phyloP scores from a whole-genome alignment of 2,329 filamentous ascomycete genomes.

The Neocatenulostroma microsporum region DNA sequence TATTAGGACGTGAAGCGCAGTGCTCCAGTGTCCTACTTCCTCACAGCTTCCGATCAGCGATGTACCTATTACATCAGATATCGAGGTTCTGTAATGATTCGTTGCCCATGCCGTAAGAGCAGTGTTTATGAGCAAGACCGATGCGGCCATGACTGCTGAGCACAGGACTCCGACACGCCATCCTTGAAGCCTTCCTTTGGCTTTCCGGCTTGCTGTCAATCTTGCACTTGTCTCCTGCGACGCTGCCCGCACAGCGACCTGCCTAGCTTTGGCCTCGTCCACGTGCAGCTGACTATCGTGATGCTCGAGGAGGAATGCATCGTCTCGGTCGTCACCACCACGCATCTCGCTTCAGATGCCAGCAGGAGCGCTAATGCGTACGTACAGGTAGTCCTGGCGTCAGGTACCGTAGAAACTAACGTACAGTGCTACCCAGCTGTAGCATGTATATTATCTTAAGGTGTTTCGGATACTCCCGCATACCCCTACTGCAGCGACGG shows the following conservation, averaged over 20 bases:
- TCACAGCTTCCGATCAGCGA: background rate
- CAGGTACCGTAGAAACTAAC: background rate
- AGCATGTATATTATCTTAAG: no score
- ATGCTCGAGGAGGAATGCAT: background rate
- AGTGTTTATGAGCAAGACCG: conserved; percentile 5
- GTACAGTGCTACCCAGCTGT: background rate
- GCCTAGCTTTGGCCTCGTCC: no score
- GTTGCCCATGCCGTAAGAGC: background rate
- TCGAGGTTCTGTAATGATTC: conserved; percentile 4
- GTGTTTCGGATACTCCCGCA: no score
- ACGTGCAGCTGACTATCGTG: background rate
- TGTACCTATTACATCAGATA: conserved; percentile 1
- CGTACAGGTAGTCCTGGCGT: background rate
- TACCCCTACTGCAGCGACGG: no score
- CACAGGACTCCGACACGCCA: conserved; percentile 8
- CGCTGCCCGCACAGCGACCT: no score
- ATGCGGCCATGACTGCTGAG: conserved; percentile 3
- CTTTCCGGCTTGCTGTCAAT: background rate
- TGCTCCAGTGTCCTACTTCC: background rate
- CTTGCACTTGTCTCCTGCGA: no score
- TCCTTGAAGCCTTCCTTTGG: conserved; percentile 6
- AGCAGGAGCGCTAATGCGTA: background rate
- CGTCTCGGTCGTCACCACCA: no score
- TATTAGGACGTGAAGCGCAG: background rate
- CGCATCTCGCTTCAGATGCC: no score